phyloP scores from a whole-genome alignment of 176 grass and related monocot species.

The Aechmea fasciata region DNA sequence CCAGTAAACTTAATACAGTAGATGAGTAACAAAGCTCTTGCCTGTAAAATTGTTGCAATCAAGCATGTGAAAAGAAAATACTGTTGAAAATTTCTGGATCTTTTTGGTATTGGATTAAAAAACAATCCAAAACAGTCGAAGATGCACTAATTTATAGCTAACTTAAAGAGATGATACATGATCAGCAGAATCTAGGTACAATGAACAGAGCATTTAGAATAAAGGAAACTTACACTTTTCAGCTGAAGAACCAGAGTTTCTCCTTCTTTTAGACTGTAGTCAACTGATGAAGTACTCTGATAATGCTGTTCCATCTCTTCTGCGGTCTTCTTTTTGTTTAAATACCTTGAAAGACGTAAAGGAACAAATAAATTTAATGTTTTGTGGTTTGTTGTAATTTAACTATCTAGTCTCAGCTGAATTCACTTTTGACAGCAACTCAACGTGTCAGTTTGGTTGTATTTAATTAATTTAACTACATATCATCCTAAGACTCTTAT shows the following conservation, averaged over 20 bases:
- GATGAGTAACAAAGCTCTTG: not conserved
- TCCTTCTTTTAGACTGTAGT: slow-evolving; percentile 98
- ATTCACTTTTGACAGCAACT: not conserved
- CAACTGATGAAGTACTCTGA: slow-evolving; percentile 74
- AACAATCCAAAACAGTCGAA: too few relatives aligned
- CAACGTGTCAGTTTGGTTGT: not conserved
- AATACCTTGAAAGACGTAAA: slow-evolving; percentile 63
- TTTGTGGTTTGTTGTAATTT: not conserved
- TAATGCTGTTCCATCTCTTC: slow-evolving; percentile 99
- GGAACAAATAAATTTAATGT: slow-evolving; percentile 18
- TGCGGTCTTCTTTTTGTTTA: slow-evolving; percentile 95
- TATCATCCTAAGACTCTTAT: not conserved
- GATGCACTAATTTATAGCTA: too few relatives aligned
- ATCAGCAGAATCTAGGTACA: not conserved
- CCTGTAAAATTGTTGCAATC: too few relatives aligned
- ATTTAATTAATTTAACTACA: slow-evolving; percentile 9
- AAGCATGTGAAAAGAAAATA: too few relatives aligned
- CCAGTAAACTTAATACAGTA: not conserved
- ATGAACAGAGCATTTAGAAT: slow-evolving; percentile 4
- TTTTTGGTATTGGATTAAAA: too few relatives aligned
- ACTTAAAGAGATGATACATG: too few relatives aligned
- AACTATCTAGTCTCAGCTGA: not conserved
- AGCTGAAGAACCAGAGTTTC: slow-evolving; percentile 96
- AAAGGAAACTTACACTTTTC: slow-evolving; percentile 64
- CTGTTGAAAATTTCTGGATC: too few relatives aligned